Evolutionary conservation across 495 filamentous ascomycete species (phyloP).

Genomic region (Glonium stellatum): DNA sequence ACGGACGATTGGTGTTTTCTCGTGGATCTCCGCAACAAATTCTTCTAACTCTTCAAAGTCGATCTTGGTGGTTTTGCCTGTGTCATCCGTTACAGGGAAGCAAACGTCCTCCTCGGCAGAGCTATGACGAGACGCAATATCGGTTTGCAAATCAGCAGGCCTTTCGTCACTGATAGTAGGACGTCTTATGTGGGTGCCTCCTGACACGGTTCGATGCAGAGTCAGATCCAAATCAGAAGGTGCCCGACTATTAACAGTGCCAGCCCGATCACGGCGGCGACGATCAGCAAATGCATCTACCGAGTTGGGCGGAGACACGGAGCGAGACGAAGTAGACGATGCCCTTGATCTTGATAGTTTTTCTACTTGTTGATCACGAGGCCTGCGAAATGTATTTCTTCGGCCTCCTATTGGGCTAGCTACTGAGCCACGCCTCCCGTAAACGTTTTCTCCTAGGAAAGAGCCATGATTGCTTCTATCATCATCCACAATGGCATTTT

Average conservation of each 20-base stretch:
- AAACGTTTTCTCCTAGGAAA: conserved; percentile 11
- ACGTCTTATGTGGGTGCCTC: conserved; percentile 53
- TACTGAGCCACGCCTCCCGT: conserved; percentile 16
- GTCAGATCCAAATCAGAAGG: conserved; percentile 53
- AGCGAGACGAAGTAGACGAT: conserved; percentile 58
- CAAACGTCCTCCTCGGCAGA: conserved; percentile 76
- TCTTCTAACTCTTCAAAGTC: conserved; percentile 86
- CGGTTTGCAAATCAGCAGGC: conserved; percentile 40
- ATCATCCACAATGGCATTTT: conserved; percentile 80
- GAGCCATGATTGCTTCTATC: conserved; percentile 47
- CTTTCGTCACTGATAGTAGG: conserved; percentile 58
- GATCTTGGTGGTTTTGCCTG: conserved; percentile 55
- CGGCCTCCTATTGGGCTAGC: conserved; percentile 19
- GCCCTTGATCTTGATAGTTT: conserved; percentile 41
- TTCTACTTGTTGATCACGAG: conserved; percentile 39
- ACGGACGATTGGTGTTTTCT: conserved; percentile 37
- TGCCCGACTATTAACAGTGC: conserved; percentile 54
- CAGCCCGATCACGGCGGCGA: conserved; percentile 59
- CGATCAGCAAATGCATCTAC: conserved; percentile 93
- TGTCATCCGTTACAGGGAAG: conserved; percentile 57
- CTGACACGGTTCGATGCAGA: conserved; percentile 66
- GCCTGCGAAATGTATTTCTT: conserved; percentile 34
- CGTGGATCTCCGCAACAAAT: conserved; percentile 60
- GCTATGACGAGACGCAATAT: conserved; percentile 37
- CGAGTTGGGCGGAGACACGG: conserved; percentile 86